phyloP scores from a whole-genome alignment of 768 basidiomycete genomes.

The Xerocomellus chrysenteron region DNA sequence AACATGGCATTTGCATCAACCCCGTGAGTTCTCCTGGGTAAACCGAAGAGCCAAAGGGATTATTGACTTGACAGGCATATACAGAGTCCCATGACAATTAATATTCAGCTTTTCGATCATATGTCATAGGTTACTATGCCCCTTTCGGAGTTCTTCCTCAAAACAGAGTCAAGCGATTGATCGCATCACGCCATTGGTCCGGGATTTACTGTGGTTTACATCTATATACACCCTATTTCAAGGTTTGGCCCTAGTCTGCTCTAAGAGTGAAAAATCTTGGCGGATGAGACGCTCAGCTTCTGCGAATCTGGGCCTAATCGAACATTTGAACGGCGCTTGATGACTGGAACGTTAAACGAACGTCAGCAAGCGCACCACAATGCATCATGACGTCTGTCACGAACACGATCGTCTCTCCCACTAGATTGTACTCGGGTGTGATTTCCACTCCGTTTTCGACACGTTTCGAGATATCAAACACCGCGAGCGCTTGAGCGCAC shows the following conservation, averaged over 20 bases:
- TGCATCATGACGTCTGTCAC: background rate
- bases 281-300: background rate
- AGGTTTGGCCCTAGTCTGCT: background rate
- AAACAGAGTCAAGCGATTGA: too few species aligned
- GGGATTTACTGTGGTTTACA: too few species aligned
- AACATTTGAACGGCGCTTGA: conserved; percentile 14
- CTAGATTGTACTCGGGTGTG: conserved; percentile 42
- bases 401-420: conserved; percentile 12
- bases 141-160: too few species aligned
- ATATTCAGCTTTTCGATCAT: too few species aligned
- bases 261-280: background rate
- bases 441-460: conserved; percentile 43
- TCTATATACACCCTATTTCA: background rate
- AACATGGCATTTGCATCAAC: background rate
- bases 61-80: too few species aligned
- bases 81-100: background rate
- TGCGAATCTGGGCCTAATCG: conserved; percentile 10
- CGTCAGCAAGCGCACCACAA: background rate
- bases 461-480: conserved; percentile 42
- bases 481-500: conserved; percentile 39
- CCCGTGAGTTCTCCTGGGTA: too few species aligned
- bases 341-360: background rate
- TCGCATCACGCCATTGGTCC: too few species aligned
- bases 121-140: too few species aligned
- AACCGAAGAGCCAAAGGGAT: too few species aligned